These are phyloP conservation scores for Trametes maxima DNA, from an alignment of 768 basidiomycete species.

Conservation along the genomic window DNA sequence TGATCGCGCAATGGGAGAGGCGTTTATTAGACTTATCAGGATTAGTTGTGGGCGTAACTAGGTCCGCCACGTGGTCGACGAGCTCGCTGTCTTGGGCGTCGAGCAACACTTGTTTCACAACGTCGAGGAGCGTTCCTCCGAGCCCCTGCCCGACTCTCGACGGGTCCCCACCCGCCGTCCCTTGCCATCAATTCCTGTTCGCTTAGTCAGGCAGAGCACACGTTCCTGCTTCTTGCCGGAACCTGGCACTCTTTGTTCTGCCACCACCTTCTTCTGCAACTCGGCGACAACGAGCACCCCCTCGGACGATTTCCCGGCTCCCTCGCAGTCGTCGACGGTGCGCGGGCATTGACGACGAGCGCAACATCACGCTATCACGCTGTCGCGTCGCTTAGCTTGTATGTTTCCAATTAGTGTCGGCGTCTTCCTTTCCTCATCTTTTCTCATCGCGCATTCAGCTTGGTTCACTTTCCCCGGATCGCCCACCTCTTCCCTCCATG, in stretches of 20 bases:
- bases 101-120: slow-evolving; percentile 17
- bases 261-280: slow-evolving; percentile 7
- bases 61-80: slow-evolving; percentile 18
- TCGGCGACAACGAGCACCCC: slow-evolving; percentile 7
- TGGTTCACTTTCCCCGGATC: slow-evolving; percentile 20
- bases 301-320: not conserved
- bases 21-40: not conserved
- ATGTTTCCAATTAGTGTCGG: slow-evolving; percentile 10
- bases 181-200: slow-evolving; percentile 5
- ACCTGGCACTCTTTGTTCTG: slow-evolving; percentile 16
- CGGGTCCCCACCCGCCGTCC: not conserved
- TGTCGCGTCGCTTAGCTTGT: slow-evolving; percentile 18
- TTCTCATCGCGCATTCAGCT: slow-evolving; percentile 17
- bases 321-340: slow-evolving; percentile 1
- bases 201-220: slow-evolving; percentile 18
- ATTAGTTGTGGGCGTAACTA: slow-evolving; percentile 19
- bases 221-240: slow-evolving; percentile 14
- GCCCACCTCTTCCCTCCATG: slow-evolving; percentile 25
- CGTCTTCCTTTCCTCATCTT: slow-evolving; percentile 23
- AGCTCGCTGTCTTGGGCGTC: slow-evolving; percentile 12
- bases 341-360: not conserved
- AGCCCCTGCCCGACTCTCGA: not conserved
- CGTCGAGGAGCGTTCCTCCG: slow-evolving; percentile 1
- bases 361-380: slow-evolving; percentile 19
- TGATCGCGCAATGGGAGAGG: not conserved